Conservation (phyloP, 805 yeast species). For the Jamesozyma spencerorum region DNA sequence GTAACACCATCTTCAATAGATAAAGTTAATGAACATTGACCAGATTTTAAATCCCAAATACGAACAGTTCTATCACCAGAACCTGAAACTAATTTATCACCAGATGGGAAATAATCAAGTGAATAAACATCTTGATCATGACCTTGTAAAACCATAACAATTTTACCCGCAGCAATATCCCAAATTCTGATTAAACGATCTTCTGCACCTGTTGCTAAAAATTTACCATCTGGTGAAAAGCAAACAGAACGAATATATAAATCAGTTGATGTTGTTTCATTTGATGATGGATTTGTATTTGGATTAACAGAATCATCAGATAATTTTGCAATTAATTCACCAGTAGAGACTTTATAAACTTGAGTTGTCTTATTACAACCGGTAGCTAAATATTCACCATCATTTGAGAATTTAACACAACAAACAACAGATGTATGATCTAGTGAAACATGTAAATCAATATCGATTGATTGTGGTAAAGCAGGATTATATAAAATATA, state of each 20-base stretch:
- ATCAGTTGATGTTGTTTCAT: conserved; percentile 50
- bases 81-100: conserved; percentile 86
- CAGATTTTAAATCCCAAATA: conserved; percentile 86
- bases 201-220: conserved; percentile 89
- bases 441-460: conserved; percentile 78
- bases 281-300: conserved; percentile 37
- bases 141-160: conserved; percentile 80
- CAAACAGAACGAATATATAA: conserved; percentile 91
- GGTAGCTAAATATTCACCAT: conserved; percentile 92
- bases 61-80: conserved; percentile 94
- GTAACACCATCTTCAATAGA: conserved; percentile 98
- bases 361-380: conserved; percentile 96
- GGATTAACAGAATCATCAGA: conserved; percentile 51
- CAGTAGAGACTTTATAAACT: conserved; percentile 85
- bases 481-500: conserved; percentile 87
- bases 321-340: conserved; percentile 77
- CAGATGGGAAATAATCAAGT: conserved; percentile 88
- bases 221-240: conserved; percentile 91
- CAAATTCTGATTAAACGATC: conserved; percentile 88
- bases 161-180: conserved; percentile 81
- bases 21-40: conserved; percentile 80
- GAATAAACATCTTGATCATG: conserved; percentile 98
- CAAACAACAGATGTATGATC: conserved; percentile 95
- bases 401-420: conserved; percentile 87
- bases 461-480: conserved; percentile 65